Conservation (phyloP, 257 asterid species). For the Ilex asprella region DNA sequence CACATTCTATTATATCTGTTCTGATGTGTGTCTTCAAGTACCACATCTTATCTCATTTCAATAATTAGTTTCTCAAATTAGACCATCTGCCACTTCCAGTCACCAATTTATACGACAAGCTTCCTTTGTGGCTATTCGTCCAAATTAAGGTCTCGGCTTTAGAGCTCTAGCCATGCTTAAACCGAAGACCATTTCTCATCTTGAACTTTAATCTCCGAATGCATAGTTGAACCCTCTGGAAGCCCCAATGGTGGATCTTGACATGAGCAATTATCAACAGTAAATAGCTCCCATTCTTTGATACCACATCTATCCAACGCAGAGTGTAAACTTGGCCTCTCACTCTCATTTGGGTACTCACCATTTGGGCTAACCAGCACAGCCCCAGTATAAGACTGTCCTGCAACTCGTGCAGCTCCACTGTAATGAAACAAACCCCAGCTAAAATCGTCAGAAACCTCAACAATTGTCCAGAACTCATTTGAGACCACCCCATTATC, state of each 20-base stretch:
- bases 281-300: slow-evolving; percentile 81
- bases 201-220: slow-evolving; percentile 31
- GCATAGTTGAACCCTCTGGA: slow-evolving; percentile 70
- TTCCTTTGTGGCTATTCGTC: too few species aligned
- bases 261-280: slow-evolving; percentile 73
- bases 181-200: slow-evolving; percentile 20
- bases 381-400: slow-evolving; percentile 89
- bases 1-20: too few species aligned
- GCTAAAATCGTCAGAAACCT: slow-evolving; percentile 64
- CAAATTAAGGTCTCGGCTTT: too few species aligned
- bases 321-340: slow-evolving; percentile 28
- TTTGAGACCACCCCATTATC: slow-evolving; percentile 92
- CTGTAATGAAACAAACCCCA: slow-evolving; percentile 95
- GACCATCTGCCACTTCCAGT: too few species aligned
- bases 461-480: slow-evolving; percentile 84
- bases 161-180: not conserved
- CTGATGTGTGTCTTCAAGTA: too few species aligned
- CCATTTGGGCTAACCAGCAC: slow-evolving; percentile 79
- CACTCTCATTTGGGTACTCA: slow-evolving; percentile 38
- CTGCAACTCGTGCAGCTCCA: slow-evolving; percentile 88
- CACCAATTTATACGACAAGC: too few species aligned
- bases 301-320: slow-evolving; percentile 71
- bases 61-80: too few species aligned
- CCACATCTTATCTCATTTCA: too few species aligned
- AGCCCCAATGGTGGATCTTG: slow-evolving; percentile 62